A percentile compares a stretch with the other conserved stretches of the same genome.
Conservation (phyloP, 1,284 basidiomycete genomes). For the Cryptococcus sp. region DNA sequence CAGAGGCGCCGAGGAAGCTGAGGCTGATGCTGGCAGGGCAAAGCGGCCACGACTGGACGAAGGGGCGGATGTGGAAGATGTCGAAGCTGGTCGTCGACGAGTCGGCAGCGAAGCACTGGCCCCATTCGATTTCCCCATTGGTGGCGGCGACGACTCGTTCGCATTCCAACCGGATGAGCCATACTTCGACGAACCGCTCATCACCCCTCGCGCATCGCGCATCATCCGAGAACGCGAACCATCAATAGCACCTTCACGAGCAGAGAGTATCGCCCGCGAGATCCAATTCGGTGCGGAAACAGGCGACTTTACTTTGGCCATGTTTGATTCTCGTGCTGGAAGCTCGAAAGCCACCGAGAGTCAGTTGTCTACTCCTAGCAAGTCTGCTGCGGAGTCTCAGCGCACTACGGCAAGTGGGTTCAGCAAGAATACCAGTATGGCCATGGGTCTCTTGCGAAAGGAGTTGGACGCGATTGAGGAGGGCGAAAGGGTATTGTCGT, state of each 20-base stretch:
- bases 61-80: constrained; percentile 14
- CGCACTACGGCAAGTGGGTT: constrained; percentile 58
- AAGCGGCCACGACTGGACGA: constrained; percentile 38
- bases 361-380: constrained; percentile 30
- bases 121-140: constrained; percentile 18
- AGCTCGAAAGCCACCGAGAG: constrained; percentile 24
- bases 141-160: constrained; percentile 19
- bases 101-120: constrained; percentile 16
- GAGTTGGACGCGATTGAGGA: constrained; percentile 62
- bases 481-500: constrained; percentile 62
- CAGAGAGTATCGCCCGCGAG: constrained; percentile 57
- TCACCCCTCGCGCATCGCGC: constrained; percentile 14
- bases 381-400: constrained; percentile 14
- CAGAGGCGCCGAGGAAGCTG: constrained; percentile 58
- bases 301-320: constrained; percentile 70
- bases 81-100: constrained; percentile 57
- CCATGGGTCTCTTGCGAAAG: constrained; percentile 75
- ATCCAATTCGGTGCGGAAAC: constrained; percentile 30
- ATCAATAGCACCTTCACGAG: constrained; percentile 38
- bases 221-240: constrained; percentile 18
- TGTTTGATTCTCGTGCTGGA: constrained; percentile 69
- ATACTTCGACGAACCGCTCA: constrained; percentile 8
- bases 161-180: constrained; percentile 13
- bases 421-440: constrained; percentile 88
- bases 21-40: constrained; percentile 34